phyloP scores from a whole-genome alignment of 352 stramenopile species.

The Globisporangium uncinulatum region DNA sequence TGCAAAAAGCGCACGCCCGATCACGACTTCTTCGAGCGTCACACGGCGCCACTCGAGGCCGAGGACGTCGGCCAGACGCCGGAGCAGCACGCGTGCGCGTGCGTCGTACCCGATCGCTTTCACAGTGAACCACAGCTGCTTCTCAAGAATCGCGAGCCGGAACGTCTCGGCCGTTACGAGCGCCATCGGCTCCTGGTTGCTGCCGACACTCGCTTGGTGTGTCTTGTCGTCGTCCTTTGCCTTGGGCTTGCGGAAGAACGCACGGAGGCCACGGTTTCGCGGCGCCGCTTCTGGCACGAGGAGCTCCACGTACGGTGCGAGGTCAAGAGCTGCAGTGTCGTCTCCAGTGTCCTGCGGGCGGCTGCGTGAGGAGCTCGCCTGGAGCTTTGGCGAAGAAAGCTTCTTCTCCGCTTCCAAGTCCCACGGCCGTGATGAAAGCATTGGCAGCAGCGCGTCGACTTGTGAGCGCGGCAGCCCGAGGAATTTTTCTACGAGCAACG shows the following conservation, averaged over 20 bases:
- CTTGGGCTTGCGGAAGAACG: constrained; percentile 27
- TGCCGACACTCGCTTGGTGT: constrained; percentile 7
- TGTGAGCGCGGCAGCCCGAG: constrained; percentile 41
- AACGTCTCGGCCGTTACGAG: constrained; percentile 31
- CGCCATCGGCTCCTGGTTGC: background rate
- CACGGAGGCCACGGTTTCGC: constrained; percentile 16
- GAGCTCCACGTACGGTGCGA: constrained; percentile 53
- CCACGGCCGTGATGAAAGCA: constrained; percentile 39
- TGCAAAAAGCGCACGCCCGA: constrained; percentile 62
- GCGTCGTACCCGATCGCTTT: constrained; percentile 77
- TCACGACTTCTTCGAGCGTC: constrained; percentile 57
- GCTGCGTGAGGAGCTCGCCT: constrained; percentile 1
- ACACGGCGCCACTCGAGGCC: constrained; percentile 54
- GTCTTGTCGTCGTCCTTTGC: constrained; percentile 15
- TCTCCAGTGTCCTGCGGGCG: background rate
- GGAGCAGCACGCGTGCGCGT: constrained; percentile 46
- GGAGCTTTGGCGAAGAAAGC: background rate
- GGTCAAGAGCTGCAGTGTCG: constrained; percentile 28
- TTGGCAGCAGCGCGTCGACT: constrained; percentile 64
- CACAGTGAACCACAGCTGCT: constrained; percentile 75
- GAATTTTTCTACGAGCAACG: constrained; percentile 59
- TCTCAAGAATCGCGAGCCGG: constrained; percentile 53
- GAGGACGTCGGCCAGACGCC: constrained; percentile 40
- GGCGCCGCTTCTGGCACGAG: constrained; percentile 31
- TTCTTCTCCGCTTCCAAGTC: constrained; percentile 12